Evolutionary conservation across 2,329 filamentous ascomycete species (phyloP), one percentile per base, ranked within the genome.

Genomic region (Pestalotiopsis sp.): DNA sequence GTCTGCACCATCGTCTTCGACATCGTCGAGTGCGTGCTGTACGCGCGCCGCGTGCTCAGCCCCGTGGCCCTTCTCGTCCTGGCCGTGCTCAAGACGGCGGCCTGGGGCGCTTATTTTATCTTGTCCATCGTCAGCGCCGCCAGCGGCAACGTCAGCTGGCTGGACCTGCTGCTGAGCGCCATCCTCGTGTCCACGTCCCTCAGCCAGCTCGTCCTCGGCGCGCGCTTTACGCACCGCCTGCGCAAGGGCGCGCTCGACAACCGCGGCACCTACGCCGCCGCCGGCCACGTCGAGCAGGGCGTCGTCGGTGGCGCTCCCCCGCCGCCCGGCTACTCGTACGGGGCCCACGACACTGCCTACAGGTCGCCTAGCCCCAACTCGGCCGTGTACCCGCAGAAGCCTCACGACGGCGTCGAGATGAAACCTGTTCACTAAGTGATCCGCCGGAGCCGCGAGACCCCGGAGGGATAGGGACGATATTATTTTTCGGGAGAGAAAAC

Each of bases 61-160:
- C 72, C 72, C 6, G 67, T 66, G 36, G 20, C 70, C 13, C 41
- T 73, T 38, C 70, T 74, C 60, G 64, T 64, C 40, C 62, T 65
- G 27, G 66, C 72, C 14, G 52, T 56, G 57, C 12, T 73, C 20
- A 71, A 71, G 64, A 70, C 72, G 5, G 27, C 66, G 13, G 65
- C 65, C 64, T 74, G 72, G 72, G 65, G 36, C 27, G 66, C 49
- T 40, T 71, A 68, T 31, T 63, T 72, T 5, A 36, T 71, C 41
- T 20, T 72, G n/a, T 25, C 38, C 49, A 49, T 72, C 41, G 12
- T 70, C 13, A 25, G 31, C 38, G 68, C 69, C 20, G 67, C 56
- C n/a, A 14, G 17, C 6, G 60, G 36, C 14, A 59, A 57, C 41
- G 23, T 63, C 23, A 60, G 65, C 31, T 60, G 59, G 40, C 31